Percentiles rank a stretch among this genome's conserved stretches.
phyloP scores from a whole-genome alignment of 495 filamentous ascomycete genomes.

The Penicilliopsis zonata region DNA sequence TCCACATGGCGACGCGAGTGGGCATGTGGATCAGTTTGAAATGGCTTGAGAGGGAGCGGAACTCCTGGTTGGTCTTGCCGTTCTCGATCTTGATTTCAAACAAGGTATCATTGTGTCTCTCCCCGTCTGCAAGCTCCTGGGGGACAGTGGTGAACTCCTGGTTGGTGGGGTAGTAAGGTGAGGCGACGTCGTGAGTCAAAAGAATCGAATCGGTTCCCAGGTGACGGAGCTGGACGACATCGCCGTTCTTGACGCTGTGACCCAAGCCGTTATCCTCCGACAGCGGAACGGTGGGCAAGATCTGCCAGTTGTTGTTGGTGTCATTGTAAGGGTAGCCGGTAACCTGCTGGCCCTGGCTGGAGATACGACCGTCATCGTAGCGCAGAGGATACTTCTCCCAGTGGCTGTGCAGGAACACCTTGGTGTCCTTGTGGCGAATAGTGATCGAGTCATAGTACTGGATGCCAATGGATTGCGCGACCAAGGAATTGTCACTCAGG shows the following conservation, averaged over 20 bases:
- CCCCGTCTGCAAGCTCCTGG: slow-evolving; percentile 58
- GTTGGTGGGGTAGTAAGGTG: slow-evolving; percentile 92
- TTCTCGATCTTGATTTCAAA: slow-evolving; percentile 89
- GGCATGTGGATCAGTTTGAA: slow-evolving; percentile 93
- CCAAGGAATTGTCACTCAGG: slow-evolving; percentile 85
- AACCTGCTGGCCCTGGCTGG: slow-evolving; percentile 94
- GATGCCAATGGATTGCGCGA: slow-evolving; percentile 69
- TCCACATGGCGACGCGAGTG: slow-evolving; percentile 98
- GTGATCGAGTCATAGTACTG: slow-evolving; percentile 85
- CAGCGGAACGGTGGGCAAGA: slow-evolving; percentile 53
- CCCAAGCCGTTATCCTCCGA: slow-evolving; percentile 38
- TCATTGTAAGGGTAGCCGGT: slow-evolving; percentile 97
- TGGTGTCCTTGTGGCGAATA: slow-evolving; percentile 92
- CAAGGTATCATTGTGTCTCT: slow-evolving; percentile 76
- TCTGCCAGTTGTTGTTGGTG: slow-evolving; percentile 98
- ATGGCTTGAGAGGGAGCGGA: slow-evolving; percentile 78
- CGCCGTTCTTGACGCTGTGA: slow-evolving; percentile 67
- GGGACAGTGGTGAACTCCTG: slow-evolving; percentile 91
- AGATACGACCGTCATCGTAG: slow-evolving; percentile 95
- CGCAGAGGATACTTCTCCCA: slow-evolving; percentile 78
- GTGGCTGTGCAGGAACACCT: slow-evolving; percentile 91
- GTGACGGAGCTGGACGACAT: slow-evolving; percentile 80
- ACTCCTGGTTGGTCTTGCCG: slow-evolving; percentile 69
- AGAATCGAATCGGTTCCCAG: slow-evolving; percentile 78
- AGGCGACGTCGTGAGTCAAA: slow-evolving; percentile 96